phyloP scores from a whole-genome alignment of 257 asterid genomes.

The Paraleonurus japonicus region DNA sequence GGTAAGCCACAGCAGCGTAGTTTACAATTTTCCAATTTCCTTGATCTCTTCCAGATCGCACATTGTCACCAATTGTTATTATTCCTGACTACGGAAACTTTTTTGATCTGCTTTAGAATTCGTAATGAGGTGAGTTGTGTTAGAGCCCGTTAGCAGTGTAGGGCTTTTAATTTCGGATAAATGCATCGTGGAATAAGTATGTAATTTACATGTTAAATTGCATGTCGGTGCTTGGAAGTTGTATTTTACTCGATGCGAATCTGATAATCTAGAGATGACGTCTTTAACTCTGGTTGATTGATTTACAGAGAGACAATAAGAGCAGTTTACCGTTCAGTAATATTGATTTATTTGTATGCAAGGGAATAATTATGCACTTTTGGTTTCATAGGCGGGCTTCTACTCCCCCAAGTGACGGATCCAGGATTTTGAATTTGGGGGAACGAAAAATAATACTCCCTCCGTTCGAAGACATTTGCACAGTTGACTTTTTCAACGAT shows the following conservation, averaged over 20 bases:
- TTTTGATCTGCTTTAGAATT: neutral
- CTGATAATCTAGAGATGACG: neutral
- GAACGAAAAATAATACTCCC: no score
- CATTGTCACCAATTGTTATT: neutral
- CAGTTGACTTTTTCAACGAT: no score
- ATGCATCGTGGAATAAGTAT: neutral
- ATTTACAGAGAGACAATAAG: neutral
- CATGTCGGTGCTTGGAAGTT: neutral
- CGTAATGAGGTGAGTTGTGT: neutral
- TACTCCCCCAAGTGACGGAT: no score
- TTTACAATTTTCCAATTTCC: neutral
- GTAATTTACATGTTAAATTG: neutral
- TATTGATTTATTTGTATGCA: neutral
- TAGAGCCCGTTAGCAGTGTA: no score
- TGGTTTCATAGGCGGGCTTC: no score
- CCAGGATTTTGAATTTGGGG: no score
- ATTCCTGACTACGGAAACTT: slow-evolving; percentile 1
- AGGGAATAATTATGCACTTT: neutral
- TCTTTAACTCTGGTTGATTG: neutral
- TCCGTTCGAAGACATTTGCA: no score
- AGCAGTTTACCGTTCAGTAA: neutral
- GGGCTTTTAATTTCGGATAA: neutral
- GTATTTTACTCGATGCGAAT: neutral
- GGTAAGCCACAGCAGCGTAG: neutral
- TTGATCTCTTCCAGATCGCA: slow-evolving; percentile 4